Evolutionary conservation across 2,329 filamentous ascomycete species (phyloP).

Genomic region (Calonectria pteridis): DNA sequence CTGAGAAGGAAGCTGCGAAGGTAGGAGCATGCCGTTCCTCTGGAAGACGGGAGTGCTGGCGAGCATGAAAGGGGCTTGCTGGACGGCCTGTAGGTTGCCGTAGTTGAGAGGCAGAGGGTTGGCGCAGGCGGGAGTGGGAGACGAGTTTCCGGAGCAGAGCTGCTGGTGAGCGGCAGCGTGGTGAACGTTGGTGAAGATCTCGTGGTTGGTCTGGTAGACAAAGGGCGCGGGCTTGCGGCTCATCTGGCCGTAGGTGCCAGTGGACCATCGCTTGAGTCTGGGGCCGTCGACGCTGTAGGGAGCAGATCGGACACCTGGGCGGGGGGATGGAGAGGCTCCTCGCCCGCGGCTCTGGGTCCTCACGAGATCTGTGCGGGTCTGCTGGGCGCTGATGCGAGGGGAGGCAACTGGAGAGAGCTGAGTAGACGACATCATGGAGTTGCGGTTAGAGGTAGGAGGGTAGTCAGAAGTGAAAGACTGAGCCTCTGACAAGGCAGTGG

Average conservation of each 20-base stretch:
- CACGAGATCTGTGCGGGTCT: conserved; percentile 71
- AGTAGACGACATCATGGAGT: conserved; percentile 77
- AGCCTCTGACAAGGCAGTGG: conserved; percentile 74
- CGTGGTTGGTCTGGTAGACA: conserved; percentile 71
- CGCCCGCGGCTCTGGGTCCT: conserved; percentile 76
- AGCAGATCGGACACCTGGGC: conserved; percentile 74
- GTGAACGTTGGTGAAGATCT: conserved; percentile 62
- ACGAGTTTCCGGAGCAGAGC: conserved; percentile 56
- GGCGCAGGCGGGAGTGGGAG: conserved; percentile 58
- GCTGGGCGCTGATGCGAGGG: conserved; percentile 73
- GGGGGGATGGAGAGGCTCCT: conserved; percentile 76
- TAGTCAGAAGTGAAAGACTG: conserved; percentile 76
- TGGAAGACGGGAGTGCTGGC: conserved; percentile 64
- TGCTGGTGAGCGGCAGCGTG: conserved; percentile 58
- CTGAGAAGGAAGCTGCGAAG: conserved; percentile 62
- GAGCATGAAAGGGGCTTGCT: conserved; percentile 68
- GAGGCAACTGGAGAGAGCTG: conserved; percentile 81
- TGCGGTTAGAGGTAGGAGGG: conserved; percentile 74
- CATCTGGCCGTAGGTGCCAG: conserved; percentile 75
- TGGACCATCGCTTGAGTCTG: conserved; percentile 82
- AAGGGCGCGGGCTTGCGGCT: conserved; percentile 71
- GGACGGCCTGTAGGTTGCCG: conserved; percentile 66
- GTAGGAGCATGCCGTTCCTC: conserved; percentile 70
- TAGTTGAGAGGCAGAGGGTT: conserved; percentile 66
- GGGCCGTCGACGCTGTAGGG: conserved; percentile 78